Base-by-base conservation (phyloP, 495 filamentous ascomycete genomes). In the Parathielavia appendiculata region DNA sequence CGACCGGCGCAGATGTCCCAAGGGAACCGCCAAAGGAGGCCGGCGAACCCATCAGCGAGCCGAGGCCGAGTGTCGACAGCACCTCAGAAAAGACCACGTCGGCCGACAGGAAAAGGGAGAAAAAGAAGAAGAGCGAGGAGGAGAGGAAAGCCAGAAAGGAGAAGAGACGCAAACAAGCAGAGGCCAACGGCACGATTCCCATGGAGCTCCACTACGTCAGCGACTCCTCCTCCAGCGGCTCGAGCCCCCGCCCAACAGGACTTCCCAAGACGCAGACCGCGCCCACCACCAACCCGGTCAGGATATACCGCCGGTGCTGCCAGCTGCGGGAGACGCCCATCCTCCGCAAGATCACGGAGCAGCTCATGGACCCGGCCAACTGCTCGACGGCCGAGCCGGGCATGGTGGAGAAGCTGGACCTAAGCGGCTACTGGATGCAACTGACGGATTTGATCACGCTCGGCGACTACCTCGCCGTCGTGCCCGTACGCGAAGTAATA, bases 221-320 rank as follows among this genome's bases (percentile, higher is more conserved):
- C 59, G 79, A 79, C 55, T 76, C 68, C 12, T 75, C 75, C 2
- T 60, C 56, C 7, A 50, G 50, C 51, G 63, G 56, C 32, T 41
- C 62, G 2, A 66, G 63, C 17, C 44, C 62, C 1, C 56, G 51
- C 19, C 64, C 66, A 6, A 30, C 8, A 66, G 68, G n/a, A 56
- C 63, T 7, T 6, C 69, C 83, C 17, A 84, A 77, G 57, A 76
- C 81, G 14, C 84, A 87, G 62, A 79, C 82, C 34, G 49, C 57
- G 57, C 91, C 92, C 0, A 97, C 92, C 5, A 96, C 88, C 17
- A 92, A 96, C 67, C 92, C 93, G 7, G 80, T 91, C 10, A 82
- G 92, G 56, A 96, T 98, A 69, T 98, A 98, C 71, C 83, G 91
- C 50, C 83, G 93, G 55, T 97, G 93, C 69, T 97, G 93, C 66